Evolutionary conservation across 2,329 filamentous ascomycete species (phyloP).

Genomic region (Cryphonectria parasitica): DNA sequence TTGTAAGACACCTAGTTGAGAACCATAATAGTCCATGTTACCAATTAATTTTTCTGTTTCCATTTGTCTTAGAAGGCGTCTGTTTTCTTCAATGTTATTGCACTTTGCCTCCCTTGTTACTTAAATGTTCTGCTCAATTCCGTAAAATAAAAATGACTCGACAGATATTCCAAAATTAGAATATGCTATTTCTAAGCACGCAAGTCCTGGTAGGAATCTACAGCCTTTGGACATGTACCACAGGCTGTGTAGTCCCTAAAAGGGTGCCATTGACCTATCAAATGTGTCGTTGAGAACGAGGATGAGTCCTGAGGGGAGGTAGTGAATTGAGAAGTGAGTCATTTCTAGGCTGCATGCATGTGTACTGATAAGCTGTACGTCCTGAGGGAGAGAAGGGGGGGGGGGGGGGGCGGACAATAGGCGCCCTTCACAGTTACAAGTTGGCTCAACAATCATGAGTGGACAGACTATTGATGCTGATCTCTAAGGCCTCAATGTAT

Average conservation of each 20-base stretch:
- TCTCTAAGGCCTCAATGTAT: not conserved
- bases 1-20: not conserved
- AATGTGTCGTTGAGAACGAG: not conserved
- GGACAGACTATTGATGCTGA: not conserved
- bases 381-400: not conserved
- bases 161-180: not conserved
- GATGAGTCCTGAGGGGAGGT: not conserved
- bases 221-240: not conserved
- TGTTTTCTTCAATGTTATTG: not conserved
- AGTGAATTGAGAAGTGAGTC: slow-evolving; percentile 3
- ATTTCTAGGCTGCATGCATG: not conserved
- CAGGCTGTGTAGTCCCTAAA: not conserved
- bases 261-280: not conserved
- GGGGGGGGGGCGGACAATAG: not conserved
- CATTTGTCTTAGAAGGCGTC: not conserved
- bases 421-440: not conserved
- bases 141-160: not conserved
- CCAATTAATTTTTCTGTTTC: not conserved
- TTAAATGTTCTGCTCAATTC: not conserved
- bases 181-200: not conserved
- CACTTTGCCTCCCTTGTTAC: not conserved
- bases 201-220: not conserved
- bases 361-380: not conserved
- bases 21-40: not conserved
- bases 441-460: not conserved